phyloP scores from a whole-genome alignment of 495 filamentous ascomycete species.

The Ramalina peruviana region DNA sequence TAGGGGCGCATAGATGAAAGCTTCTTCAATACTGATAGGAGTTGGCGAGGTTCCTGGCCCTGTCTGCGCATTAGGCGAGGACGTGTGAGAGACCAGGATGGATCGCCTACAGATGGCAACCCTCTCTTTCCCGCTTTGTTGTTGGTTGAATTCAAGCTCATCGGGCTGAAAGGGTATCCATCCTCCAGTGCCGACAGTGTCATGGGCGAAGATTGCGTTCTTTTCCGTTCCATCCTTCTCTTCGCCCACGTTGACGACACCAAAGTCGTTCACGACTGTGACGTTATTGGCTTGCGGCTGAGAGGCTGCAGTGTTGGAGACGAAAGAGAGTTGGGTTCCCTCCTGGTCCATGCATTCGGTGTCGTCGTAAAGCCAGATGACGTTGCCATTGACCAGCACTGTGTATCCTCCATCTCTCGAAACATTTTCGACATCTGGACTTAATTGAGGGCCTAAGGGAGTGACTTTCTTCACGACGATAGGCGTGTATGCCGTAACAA shows the following conservation, averaged over 20 bases:
- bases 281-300: conserved; percentile 5
- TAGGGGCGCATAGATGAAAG: conserved; percentile 17
- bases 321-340: conserved; percentile 17
- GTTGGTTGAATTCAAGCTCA: conserved; percentile 17
- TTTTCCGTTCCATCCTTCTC: conserved; percentile 13
- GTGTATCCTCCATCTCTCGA: conserved; percentile 20
- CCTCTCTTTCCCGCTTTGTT: conserved; percentile 15
- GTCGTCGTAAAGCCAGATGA: conserved; percentile 21
- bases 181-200: conserved; percentile 15
- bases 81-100: not conserved
- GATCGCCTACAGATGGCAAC: conserved; percentile 17
- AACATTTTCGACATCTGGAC: conserved; percentile 11
- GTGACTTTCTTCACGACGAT: conserved; percentile 15
- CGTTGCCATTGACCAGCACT: conserved; percentile 13
- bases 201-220: conserved; percentile 15
- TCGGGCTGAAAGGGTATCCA: conserved; percentile 18
- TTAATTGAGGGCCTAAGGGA: conserved; percentile 14
- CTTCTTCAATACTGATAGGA: conserved; percentile 11
- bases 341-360: conserved; percentile 16
- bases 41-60: conserved; percentile 20
- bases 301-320: conserved; percentile 18
- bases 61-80: not conserved
- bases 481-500: conserved; percentile 4
- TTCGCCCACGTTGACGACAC: conserved; percentile 12
- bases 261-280: conserved; percentile 16